phyloP scores from a whole-genome alignment of 2,329 filamentous ascomycete genomes.

The Fusarium clavum region DNA sequence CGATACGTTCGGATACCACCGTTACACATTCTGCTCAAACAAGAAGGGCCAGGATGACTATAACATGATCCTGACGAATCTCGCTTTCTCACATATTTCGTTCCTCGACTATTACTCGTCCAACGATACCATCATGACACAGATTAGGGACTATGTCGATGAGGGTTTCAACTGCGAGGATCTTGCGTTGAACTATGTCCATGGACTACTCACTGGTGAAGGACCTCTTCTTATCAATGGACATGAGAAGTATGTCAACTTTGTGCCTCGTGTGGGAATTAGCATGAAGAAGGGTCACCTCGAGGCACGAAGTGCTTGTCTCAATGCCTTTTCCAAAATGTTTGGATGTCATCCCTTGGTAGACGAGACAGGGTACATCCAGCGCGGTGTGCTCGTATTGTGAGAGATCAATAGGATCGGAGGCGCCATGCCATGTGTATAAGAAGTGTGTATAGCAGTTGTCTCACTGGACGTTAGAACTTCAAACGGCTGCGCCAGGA shows the following conservation, averaged over 20 bases:
- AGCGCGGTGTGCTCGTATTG: conserved; percentile 48
- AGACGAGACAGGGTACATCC: conserved; percentile 50
- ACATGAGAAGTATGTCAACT: conserved; percentile 49
- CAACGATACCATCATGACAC: conserved; percentile 47
- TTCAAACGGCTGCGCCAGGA: conserved; percentile 2
- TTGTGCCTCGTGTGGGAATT: conserved; percentile 49
- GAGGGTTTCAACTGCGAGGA: conserved; percentile 56
- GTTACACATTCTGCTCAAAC: conserved; percentile 50
- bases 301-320: conserved; percentile 50
- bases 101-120: conserved; percentile 56
- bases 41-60: conserved; percentile 47
- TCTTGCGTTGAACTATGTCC: conserved; percentile 54
- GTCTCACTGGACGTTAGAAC: background rate
- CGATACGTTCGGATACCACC: conserved; percentile 44
- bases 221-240: conserved; percentile 53
- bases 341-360: conserved; percentile 53
- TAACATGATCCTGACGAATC: conserved; percentile 53
- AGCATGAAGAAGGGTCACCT: conserved; percentile 51
- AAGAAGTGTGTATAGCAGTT: background rate
- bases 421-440: background rate
- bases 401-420: conserved; percentile 11
- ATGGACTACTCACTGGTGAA: conserved; percentile 50
- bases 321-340: conserved; percentile 51
- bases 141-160: conserved; percentile 54
- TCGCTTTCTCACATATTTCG: conserved; percentile 53